Base-by-base conservation (phyloP, 768 basidiomycete genomes). In the Leucogyrophana mollusca region DNA sequence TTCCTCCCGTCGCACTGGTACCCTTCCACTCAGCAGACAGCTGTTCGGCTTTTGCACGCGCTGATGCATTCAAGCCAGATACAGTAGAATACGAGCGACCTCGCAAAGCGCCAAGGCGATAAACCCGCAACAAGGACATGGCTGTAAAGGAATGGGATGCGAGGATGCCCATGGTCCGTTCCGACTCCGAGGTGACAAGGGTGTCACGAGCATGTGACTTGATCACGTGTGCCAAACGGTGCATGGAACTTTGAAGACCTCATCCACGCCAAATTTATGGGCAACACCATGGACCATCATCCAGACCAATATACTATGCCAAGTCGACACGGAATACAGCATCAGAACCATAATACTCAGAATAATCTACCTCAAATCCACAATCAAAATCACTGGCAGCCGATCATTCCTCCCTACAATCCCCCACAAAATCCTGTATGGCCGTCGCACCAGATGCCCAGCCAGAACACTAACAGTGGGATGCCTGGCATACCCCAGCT, bases 21-120 rank as follows among this genome's bases (percentile, higher is more conserved):
- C 94, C 94, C 53, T 84, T 83, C 91, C 92, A 97, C 23, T 82
- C 75, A 11, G 76, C 65, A 14, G 87, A 87, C 16, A 93, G 70
- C 45, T 76, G 74, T 54, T 89, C 82, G 1, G 89, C 90, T 51
- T 78, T 80, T 20, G 78, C 62, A 16, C 77, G 73, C 17, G 83
- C 85, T 9, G 73, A 51, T 11, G 79, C 67, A 51, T 72, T 79
- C 45, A 91, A 67, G 3, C 78, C 73, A 20, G 75, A 60, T 0
- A 71, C 58, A 0, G 82, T 77, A 4, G 77, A 72, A 34, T 78
- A 71, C 44, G 83, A 57, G 23, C 58, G 59, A 45, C 58, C 54
- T 32, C 44, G 40, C 4, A 53, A 34, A 7, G 42, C 40, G 23
- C 25, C 35, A 13, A 64, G 43, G 47, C 57, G 55, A 45, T 39